phyloP scores from a whole-genome alignment of 2,329 filamentous ascomycete genomes.

The Diaporthe sp. region DNA sequence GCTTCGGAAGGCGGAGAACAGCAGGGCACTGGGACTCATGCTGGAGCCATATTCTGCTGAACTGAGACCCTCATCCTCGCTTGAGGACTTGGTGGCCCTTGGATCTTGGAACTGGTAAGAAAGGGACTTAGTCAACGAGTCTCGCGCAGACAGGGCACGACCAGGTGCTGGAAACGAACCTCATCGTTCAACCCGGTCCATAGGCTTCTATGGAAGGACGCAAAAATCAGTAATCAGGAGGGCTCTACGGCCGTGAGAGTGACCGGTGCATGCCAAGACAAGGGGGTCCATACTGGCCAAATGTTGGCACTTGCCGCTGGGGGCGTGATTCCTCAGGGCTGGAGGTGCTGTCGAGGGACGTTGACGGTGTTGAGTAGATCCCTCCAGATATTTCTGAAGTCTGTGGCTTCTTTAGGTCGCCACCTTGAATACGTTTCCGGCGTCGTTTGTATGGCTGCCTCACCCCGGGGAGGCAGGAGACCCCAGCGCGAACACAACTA shows the following conservation, averaged over 20 bases:
- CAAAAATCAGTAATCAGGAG: constrained; percentile 44
- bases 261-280: not conserved
- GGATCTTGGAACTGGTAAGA: constrained; percentile 41
- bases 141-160: not conserved
- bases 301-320: constrained; percentile 37
- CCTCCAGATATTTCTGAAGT: constrained; percentile 1
- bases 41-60: constrained; percentile 57
- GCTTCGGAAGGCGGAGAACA: constrained; percentile 37
- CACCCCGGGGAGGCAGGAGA: constrained; percentile 50
- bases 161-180: constrained; percentile 28
- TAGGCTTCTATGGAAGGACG: constrained; percentile 39
- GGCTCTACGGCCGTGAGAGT: constrained; percentile 59
- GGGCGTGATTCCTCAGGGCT: constrained; percentile 17
- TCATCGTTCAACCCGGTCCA: constrained; percentile 43
- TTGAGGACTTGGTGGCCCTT: constrained; percentile 35
- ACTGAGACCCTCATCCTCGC: constrained; percentile 38
- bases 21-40: constrained; percentile 57
- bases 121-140: constrained; percentile 15
- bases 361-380: constrained; percentile 17
- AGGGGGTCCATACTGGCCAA: constrained; percentile 37
- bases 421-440: constrained; percentile 52
- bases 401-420: constrained; percentile 4
- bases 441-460: constrained; percentile 59
- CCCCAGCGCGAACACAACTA: constrained; percentile 53
- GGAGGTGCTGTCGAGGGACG: constrained; percentile 27